These are phyloP conservation scores for Ogataea saltuana DNA, from an alignment of 805 yeast species.

Conservation along the genomic window DNA sequence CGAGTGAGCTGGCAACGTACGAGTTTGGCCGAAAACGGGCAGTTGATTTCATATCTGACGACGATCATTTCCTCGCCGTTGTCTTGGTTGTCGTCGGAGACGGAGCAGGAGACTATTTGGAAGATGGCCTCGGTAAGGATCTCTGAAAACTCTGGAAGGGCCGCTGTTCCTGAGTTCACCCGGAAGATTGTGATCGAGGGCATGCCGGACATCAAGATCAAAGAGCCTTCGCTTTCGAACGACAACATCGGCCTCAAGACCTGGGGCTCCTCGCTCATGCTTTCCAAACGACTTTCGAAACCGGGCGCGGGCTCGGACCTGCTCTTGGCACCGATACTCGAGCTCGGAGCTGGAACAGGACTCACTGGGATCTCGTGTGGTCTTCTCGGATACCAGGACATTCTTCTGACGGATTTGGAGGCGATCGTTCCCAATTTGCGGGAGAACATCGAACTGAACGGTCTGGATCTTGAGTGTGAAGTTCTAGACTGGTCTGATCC, in stretches of 20 bases:
- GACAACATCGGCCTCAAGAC: slow-evolving; percentile 92
- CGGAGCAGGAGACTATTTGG: slow-evolving; percentile 43
- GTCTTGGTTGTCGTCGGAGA: slow-evolving; percentile 43
- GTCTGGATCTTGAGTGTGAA: slow-evolving; percentile 31
- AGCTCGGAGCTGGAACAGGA: slow-evolving; percentile 96
- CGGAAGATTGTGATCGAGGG: slow-evolving; percentile 48
- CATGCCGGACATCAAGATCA: slow-evolving; percentile 46
- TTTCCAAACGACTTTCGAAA: slow-evolving; percentile 55
- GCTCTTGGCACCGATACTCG: slow-evolving; percentile 48
- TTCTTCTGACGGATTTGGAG: slow-evolving; percentile 72
- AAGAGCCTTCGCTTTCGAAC: slow-evolving; percentile 83
- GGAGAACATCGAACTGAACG: slow-evolving; percentile 59
- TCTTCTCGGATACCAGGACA: slow-evolving; percentile 45
- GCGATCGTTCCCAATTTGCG: slow-evolving; percentile 71
- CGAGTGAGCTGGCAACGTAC: neutral
- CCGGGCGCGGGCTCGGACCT: slow-evolving; percentile 17
- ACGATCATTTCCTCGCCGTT: slow-evolving; percentile 50
- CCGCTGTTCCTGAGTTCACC: slow-evolving; percentile 72
- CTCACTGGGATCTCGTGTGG: slow-evolving; percentile 75
- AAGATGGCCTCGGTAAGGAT: slow-evolving; percentile 63
- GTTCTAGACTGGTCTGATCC: slow-evolving; percentile 83
- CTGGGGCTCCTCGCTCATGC: slow-evolving; percentile 88
- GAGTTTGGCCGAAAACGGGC: slow-evolving; percentile 24
- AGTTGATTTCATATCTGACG: slow-evolving; percentile 49
- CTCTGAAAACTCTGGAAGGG: slow-evolving; percentile 80